Conservation (phyloP, 306 rosid species). For the Mimosa bimucronata region DNA sequence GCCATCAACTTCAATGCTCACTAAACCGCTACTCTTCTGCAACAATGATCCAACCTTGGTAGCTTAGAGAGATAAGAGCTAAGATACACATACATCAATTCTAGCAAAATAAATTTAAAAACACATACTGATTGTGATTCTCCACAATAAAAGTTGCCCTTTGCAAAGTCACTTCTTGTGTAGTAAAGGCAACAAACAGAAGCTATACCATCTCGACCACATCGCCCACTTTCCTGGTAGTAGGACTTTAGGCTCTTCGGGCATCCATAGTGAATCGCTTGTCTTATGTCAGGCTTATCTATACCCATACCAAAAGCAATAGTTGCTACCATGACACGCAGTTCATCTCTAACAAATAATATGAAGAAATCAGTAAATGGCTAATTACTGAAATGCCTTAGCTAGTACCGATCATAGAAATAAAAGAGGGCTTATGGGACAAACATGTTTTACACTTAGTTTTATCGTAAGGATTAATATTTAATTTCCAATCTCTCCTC, state of each 20-base stretch:
- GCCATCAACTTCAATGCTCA: slow-evolving; percentile 35
- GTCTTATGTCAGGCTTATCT: slow-evolving; percentile 90
- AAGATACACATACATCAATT: neutral
- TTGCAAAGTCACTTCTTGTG: slow-evolving; percentile 78
- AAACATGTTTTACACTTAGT: slow-evolving; percentile 27
- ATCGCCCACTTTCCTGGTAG: slow-evolving; percentile 95
- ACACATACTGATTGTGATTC: slow-evolving; percentile 64
- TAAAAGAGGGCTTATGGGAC: slow-evolving; percentile 4
- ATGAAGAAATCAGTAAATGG: slow-evolving; percentile 48
- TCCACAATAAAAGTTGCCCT: slow-evolving; percentile 67
- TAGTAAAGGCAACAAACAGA: slow-evolving; percentile 95
- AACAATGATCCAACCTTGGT: neutral
- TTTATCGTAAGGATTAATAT: slow-evolving; percentile 27
- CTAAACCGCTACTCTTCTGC: slow-evolving; percentile 18
- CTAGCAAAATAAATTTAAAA: slow-evolving; percentile 1
- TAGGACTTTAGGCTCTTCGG: slow-evolving; percentile 88
- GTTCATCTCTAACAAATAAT: slow-evolving; percentile 80
- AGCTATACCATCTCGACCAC: slow-evolving; percentile 92
- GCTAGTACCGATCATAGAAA: slow-evolving; percentile 12
- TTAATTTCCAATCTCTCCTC: slow-evolving; percentile 48
- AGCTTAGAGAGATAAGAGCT: neutral
- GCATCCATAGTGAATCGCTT: slow-evolving; percentile 93
- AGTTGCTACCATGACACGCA: slow-evolving; percentile 89
- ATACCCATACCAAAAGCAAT: slow-evolving; percentile 98
- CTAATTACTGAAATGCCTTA: slow-evolving; percentile 31